Base-by-base conservation (phyloP, 2,329 filamentous ascomycete species). In the Apiospora malaysiana region DNA sequence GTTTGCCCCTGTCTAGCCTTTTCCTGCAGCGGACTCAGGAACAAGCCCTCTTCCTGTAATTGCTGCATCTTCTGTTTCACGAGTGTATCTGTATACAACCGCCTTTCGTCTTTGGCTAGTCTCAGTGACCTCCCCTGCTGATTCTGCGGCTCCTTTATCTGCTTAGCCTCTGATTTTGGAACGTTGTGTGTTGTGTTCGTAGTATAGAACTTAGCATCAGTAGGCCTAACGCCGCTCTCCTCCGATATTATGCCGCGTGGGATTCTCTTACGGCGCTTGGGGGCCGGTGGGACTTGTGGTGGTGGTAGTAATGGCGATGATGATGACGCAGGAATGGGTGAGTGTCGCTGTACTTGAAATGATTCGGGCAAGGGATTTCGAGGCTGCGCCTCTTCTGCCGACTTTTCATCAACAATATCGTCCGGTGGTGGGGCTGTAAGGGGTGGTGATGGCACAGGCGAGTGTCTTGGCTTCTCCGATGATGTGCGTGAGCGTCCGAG, bases 181-280 rank as follows among this genome's bases (percentile, higher is more conserved):
- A 32, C 21, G 27, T 66, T 42, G 42, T 21, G 4, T 18, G 66
- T 66, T 10, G 16, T 42, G 23, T 51, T 40, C 18, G 45, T 46
- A 49, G 69, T 49, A 7, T 66, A 66, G 0, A 40, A 25, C 21
- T 68, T 21, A 2, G 45, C 46, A 25, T 72, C 56, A 27, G 23
- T 65, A 56, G 71, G 70, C 70, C 68, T 65, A 59, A 68, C 56
- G 9, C 71, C 59, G 5, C 42, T 43, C 4, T 73, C 70, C 63
- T 51, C 27, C 25, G 67, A 68, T 23, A 70, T 46, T 25, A 37
- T 27, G 6, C 56, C 1, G 1, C 45, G 21, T 40, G 63, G 69
- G 18, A 25, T 12, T 68, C 68, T 25, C 14, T n/a, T 51, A 37
- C 40, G 51, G 2, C 16, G 27, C 18, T 37, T 3, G 8, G 51